phyloP scores from a whole-genome alignment of 345 rosid genomes.

The Acer campestre region DNA sequence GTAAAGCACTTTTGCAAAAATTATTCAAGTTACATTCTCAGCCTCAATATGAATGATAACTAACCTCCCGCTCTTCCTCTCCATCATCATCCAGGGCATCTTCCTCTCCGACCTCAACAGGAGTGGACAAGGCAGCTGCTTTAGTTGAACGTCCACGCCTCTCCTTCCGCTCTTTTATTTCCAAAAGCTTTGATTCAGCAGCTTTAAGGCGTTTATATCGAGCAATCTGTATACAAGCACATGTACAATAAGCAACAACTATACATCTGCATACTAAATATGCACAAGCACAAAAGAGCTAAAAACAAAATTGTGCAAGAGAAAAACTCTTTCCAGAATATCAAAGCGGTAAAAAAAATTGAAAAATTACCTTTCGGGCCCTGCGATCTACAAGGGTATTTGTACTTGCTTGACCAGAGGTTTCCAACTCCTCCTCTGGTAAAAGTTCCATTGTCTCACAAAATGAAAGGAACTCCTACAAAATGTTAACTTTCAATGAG shows the following conservation, averaged over 20 bases:
- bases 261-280: not conserved
- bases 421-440: constrained; percentile 69
- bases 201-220: constrained; percentile 83
- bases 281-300: not conserved
- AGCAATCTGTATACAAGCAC: constrained; percentile 57
- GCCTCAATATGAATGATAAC: constrained; percentile 21
- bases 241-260: constrained; percentile 15
- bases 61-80: constrained; percentile 97
- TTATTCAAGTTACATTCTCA: not conserved
- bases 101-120: constrained; percentile 84
- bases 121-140: constrained; percentile 80
- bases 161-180: constrained; percentile 88
- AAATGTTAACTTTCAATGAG: constrained; percentile 19
- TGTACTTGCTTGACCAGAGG: constrained; percentile 47
- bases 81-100: constrained; percentile 83
- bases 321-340: not conserved
- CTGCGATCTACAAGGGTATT: constrained; percentile 68
- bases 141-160: constrained; percentile 72
- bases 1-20: not conserved
- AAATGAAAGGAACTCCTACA: constrained; percentile 80
- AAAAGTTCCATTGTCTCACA: constrained; percentile 89
- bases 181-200: constrained; percentile 79
- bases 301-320: not conserved
- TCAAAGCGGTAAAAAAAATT: not conserved
- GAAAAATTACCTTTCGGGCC: constrained; percentile 71